phyloP scores from a whole-genome alignment of 352 stramenopile species.

The Hyaloperonospora brassicae region DNA sequence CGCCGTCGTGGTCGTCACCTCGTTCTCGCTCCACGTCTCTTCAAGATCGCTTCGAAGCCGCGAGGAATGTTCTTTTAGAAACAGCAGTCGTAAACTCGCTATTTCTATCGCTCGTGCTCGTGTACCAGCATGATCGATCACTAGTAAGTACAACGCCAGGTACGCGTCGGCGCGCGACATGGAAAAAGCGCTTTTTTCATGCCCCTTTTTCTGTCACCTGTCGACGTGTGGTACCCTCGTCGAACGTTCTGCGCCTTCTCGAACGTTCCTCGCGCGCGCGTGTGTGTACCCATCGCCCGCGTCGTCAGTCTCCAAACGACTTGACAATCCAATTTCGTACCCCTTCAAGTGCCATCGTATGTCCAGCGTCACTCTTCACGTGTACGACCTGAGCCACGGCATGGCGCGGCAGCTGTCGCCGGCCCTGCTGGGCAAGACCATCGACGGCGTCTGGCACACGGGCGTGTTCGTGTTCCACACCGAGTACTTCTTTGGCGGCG shows the following conservation, averaged over 20 bases:
- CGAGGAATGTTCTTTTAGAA: too few species aligned
- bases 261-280: slow-evolving; percentile 3
- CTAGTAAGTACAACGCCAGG: too few species aligned
- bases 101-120: too few species aligned
- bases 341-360: slow-evolving; percentile 16
- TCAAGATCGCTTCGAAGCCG: too few species aligned
- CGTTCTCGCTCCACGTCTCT: too few species aligned
- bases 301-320: too few species aligned
- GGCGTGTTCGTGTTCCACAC: slow-evolving; percentile 66
- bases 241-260: slow-evolving; percentile 2
- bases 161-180: too few species aligned
- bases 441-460: slow-evolving; percentile 92
- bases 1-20: slow-evolving; percentile 8
- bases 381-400: slow-evolving; percentile 94
- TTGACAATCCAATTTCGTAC: neutral
- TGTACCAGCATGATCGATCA: too few species aligned
- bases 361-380: slow-evolving; percentile 74
- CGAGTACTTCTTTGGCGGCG: slow-evolving; percentile 95
- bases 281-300: too few species aligned
- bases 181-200: neutral
- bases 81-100: too few species aligned
- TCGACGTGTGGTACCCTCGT: too few species aligned
- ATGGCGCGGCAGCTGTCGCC: slow-evolving; percentile 86
- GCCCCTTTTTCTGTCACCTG: too few species aligned
- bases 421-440: slow-evolving; percentile 86